These are phyloP conservation scores for Cryptococcus deneoformans DNA, from an alignment of 1,284 basidiomycete species.

Conservation along the genomic window DNA sequence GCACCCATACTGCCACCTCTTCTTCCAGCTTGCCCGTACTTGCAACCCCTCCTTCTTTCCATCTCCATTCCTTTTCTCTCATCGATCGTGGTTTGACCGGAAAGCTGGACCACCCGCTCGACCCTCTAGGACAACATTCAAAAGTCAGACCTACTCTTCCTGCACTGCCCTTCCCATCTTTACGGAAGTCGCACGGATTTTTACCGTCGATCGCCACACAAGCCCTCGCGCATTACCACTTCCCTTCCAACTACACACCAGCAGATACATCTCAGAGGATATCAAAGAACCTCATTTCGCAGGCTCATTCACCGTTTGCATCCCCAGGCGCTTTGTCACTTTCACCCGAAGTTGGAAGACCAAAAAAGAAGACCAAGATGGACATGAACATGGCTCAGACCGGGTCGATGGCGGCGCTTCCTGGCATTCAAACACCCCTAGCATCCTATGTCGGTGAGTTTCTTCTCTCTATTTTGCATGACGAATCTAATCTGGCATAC, in stretches of 20 bases:
- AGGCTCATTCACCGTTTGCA: neutral
- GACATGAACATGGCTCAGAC: slow-evolving; percentile 42
- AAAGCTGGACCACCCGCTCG: slow-evolving; percentile 11
- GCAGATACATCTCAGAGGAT: neutral
- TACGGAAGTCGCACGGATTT: neutral
- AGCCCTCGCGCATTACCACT: neutral
- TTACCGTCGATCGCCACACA: neutral
- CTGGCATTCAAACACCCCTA: slow-evolving; percentile 41
- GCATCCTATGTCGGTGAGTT: slow-evolving; percentile 43
- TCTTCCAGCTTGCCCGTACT: slow-evolving; percentile 2
- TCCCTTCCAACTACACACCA: neutral
- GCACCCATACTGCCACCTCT: slow-evolving; percentile 8
- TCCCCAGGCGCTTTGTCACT: neutral
- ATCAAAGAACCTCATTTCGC: neutral
- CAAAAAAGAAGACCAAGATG: slow-evolving; percentile 11
- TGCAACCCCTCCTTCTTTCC: slow-evolving; percentile 8
- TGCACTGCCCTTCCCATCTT: neutral
- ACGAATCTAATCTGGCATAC: neutral
- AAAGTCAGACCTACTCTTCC: neutral
- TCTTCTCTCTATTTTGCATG: neutral
- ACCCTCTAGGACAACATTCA: slow-evolving; percentile 4
- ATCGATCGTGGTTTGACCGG: slow-evolving; percentile 9
- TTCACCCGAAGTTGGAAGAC: neutral
- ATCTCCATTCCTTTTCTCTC: slow-evolving; percentile 6
- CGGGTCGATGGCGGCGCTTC: slow-evolving; percentile 32